Base-by-base conservation (phyloP, 441 rosid species). In the Populus hybrid region DNA sequence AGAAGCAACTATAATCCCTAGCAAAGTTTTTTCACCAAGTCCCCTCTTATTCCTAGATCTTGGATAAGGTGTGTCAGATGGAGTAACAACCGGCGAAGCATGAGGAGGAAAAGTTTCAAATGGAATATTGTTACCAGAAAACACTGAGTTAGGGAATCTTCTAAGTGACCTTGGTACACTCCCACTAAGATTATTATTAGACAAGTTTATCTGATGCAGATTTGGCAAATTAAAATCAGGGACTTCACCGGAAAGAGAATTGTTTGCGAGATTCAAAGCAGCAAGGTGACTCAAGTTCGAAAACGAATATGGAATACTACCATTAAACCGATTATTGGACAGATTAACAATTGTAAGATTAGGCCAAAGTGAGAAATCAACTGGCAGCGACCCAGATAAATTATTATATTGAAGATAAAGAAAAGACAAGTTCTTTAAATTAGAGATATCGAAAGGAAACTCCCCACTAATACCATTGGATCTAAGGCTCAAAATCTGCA, bases 401-500 rank as follows among this genome's bases (percentile, higher is more conserved):
- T 78, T 80, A 78, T 95, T 95, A 76, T 71, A 76, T 66, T 95
- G 97, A 16, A 95, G 87, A 85, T 95, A 92, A 75, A 95, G 91
- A 74, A 81, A 92, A 34, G 94, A 88, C 78, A 95, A 80, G 81
- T 86, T 89, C 82, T 82, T 91, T 64, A 95, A 42, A 50, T 87
- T 85, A 64, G 74, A 14, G 75, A 95, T 88, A 85, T 93, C 98
- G 9, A 75, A 53, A 4, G 99, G 99, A 73, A 95, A 91, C 3
- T 65, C 38, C 68, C 98, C 98, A 69, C 81, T 83, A 74, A 95
- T 87, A 40, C 83, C 82, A 83, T 95, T 95, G 65, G 98, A 93
- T 86, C 99, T 88, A 82, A 95, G 98, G 78, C 97, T 92, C 79
- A 93, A 86, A 78, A 89, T 81, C 82, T 87, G 87, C 85, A 95